These are phyloP conservation scores for Pterothamnion heteromorphum DNA, from an alignment of 31 red algal genomes.

Conservation along the genomic window DNA sequence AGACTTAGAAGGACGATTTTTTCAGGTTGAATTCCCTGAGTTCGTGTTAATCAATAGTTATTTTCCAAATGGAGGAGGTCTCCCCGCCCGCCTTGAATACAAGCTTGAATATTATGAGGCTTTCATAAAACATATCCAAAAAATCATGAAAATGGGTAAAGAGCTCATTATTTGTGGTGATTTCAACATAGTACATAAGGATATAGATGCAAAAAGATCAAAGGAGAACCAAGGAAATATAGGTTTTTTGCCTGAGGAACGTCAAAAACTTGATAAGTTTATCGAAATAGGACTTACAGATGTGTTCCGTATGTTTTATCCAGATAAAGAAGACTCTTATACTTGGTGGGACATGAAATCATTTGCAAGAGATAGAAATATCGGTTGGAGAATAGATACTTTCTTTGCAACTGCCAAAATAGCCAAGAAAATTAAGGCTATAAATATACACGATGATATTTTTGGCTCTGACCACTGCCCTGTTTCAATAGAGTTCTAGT, in stretches of 20 bases:
- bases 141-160: slow-evolving; percentile 36
- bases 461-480: slow-evolving; percentile 56
- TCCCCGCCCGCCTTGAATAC: neutral
- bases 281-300: slow-evolving; percentile 51
- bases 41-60: slow-evolving; percentile 44
- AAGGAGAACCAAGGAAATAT: neutral
- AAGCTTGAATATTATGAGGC: slow-evolving; percentile 45
- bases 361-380: slow-evolving; percentile 30
- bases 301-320: slow-evolving; percentile 36
- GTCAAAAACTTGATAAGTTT: slow-evolving; percentile 47
- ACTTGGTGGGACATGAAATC: slow-evolving; percentile 54
- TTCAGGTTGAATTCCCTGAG: slow-evolving; percentile 40
- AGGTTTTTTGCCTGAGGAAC: slow-evolving; percentile 42
- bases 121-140: slow-evolving; percentile 42
- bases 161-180: slow-evolving; percentile 50
- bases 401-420: slow-evolving; percentile 50
- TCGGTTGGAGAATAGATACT: slow-evolving; percentile 55
- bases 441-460: slow-evolving; percentile 52
- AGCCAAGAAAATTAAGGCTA: slow-evolving; percentile 22
- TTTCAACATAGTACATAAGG: slow-evolving; percentile 45
- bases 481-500: neutral
- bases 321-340: neutral
- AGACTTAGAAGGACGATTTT: slow-evolving; percentile 49
- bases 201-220: slow-evolving; percentile 44
- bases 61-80: slow-evolving; percentile 29